A percentile compares a stretch with the other conserved stretches of the same genome.
Evolutionary conservation across 139 green algal species (phyloP).

Genomic region (Chlamydomonas schloesseri): DNA sequence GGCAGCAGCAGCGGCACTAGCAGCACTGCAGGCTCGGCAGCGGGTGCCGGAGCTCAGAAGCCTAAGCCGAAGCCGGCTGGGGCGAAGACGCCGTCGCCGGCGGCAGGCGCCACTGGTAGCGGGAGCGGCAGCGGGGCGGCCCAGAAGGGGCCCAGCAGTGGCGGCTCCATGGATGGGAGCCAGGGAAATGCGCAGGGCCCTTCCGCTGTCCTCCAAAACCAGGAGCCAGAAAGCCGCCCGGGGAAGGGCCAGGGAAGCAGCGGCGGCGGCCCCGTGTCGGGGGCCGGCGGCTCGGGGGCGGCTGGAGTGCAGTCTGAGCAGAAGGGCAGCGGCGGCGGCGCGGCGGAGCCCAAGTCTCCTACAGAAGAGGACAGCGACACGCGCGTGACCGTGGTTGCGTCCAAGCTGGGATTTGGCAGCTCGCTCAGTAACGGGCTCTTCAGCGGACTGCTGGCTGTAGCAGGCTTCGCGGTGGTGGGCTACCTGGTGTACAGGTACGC

Average conservation of each 20-base stretch:
- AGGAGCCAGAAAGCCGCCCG: too few relatives aligned
- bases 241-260: neutral
- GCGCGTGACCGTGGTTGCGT: neutral
- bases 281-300: too few relatives aligned
- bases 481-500: conserved; percentile 27
- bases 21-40: too few relatives aligned
- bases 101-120: neutral
- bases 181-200: too few relatives aligned
- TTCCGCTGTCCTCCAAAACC: too few relatives aligned
- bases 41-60: too few relatives aligned
- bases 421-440: neutral
- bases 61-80: neutral
- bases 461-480: conserved; percentile 1
- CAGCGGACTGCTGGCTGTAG: neutral
- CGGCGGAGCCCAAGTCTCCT: too few relatives aligned
- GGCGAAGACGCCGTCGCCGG: neutral
- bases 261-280: too few relatives aligned
- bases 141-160: too few relatives aligned
- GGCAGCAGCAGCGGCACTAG: neutral
- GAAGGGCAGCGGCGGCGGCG: too few relatives aligned
- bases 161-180: too few relatives aligned
- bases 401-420: neutral
- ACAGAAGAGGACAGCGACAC: neutral
- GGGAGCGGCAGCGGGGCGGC: neutral
- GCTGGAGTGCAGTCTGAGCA: too few relatives aligned